A percentile compares a stretch with the other conserved stretches of the same genome.
Evolutionary conservation across 257 asterid species (phyloP).

Genomic region (Petunia secreta): DNA sequence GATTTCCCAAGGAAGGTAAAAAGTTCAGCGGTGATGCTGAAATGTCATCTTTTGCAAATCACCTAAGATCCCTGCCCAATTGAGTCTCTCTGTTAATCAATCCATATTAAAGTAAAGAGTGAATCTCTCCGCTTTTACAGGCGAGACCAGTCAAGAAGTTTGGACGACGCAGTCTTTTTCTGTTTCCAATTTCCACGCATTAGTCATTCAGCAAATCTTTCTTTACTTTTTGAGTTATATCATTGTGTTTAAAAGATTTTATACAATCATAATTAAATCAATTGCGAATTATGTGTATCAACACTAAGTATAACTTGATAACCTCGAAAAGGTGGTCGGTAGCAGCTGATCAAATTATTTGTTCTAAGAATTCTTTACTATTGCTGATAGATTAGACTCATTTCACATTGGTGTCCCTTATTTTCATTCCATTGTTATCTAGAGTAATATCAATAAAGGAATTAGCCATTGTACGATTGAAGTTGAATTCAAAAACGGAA

Average conservation of each 20-base stretch:
- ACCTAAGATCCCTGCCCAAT: no score
- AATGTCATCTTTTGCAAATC: no score
- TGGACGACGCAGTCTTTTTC: not conserved
- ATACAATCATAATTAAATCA: not conserved
- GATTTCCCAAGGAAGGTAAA: no score
- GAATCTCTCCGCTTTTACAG: not conserved
- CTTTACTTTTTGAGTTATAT: not conserved
- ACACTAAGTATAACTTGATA: not conserved
- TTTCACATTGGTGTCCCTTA: not conserved
- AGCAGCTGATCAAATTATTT: not conserved
- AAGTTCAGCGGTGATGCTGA: no score
- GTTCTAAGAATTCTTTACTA: not conserved
- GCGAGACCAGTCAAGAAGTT: conserved; percentile 2
- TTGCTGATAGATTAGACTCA: not conserved
- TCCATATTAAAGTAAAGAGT: not conserved
- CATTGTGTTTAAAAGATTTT: not conserved
- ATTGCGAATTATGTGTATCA: not conserved
- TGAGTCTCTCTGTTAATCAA: no score
- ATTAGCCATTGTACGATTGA: not conserved
- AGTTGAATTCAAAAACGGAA: not conserved
- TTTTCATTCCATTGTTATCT: not conserved
- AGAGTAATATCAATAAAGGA: not conserved
- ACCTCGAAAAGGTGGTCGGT: not conserved
- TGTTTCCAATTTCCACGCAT: not conserved
- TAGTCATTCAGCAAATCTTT: not conserved